phyloP scores from a whole-genome alignment of 768 basidiomycete species.

The Hericium coralloides region DNA sequence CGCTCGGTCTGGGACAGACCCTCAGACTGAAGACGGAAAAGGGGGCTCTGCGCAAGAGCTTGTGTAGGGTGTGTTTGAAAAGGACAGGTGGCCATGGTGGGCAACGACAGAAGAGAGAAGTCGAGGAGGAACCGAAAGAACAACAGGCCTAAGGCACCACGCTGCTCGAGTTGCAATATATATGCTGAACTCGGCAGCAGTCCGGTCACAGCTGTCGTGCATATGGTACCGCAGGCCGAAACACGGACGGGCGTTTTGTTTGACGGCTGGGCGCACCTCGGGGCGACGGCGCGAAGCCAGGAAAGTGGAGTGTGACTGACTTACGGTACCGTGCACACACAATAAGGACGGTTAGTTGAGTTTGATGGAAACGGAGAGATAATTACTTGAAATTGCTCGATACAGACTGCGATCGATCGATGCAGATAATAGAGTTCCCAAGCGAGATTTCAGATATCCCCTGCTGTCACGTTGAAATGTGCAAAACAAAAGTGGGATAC shows the following conservation, averaged over 20 bases:
- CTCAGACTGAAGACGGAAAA: not conserved
- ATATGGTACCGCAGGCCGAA: not conserved
- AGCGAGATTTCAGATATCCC: not conserved
- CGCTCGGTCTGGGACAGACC: not conserved
- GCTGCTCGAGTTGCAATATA: not conserved
- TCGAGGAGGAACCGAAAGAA: not conserved
- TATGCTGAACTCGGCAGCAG: not conserved
- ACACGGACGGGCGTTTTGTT: not conserved
- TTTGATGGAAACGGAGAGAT: not conserved
- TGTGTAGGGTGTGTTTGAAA: not conserved
- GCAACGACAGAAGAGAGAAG: not conserved
- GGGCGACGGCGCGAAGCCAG: no score
- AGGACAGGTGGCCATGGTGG: not conserved
- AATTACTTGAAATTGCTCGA: not conserved
- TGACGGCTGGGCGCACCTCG: not conserved
- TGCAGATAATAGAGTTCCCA: not conserved
- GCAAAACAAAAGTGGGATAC: not conserved
- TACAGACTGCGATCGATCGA: not conserved
- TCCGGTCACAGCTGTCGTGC: not conserved
- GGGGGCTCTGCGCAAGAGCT: not conserved
- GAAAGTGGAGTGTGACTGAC: no score
- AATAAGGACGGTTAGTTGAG: not conserved
- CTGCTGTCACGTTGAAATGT: not conserved
- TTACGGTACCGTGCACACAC: not conserved
- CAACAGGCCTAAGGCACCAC: not conserved